Evolutionary conservation across 768 basidiomycete species (phyloP), one percentile per base, ranked within the genome.

Genomic region (Fomitopsis pulvina): DNA sequence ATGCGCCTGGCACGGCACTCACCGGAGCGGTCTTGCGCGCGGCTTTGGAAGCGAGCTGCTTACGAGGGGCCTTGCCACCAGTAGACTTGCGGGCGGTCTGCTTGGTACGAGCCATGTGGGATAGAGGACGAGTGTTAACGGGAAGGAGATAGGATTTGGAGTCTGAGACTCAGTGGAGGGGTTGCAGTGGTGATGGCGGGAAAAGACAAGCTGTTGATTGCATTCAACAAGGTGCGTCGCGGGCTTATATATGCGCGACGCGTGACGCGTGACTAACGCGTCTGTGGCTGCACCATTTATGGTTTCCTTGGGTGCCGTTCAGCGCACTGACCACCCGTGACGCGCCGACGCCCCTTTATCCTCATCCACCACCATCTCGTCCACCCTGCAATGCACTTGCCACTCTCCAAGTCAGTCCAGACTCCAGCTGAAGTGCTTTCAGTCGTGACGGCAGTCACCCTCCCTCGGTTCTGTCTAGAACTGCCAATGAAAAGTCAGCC

Each of bases 1-100:
- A 41, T 16, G 42, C 44, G 24, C 21, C 34, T 21, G 22, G 26
- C n/a, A 34, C 22, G 9, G 7, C 12, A 61, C 63, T 42, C 46
- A 68, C 65, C 18, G 65, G 56, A 5, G 69, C 62, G n/a, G 68
- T 65, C 66, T 72, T 73, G 53, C 71, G 65, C 39, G 71, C 71
- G 47, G 71, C 71, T 66, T 73, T 73, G 58, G 71, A 66, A 29
- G 70, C 70, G 57, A 72, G 70, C 64, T 66, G 64, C 67, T 70
- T 70, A 53, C 70, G 68, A 44, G 69, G 68, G 28, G 69, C 68
- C 60, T 71, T 69, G 45, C 66, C 68, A 75, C 83, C 83, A 47
- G 83, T 85, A 41, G 82, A 83, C 69, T 85, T 85, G 71, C 82
- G 82, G 45, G 83, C 83, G 43, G 83, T 85, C 73, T 85, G 83